A percentile compares a stretch with the other conserved stretches of the same genome.
phyloP scores from a whole-genome alignment of 2,329 filamentous ascomycete genomes.

The Phyllachora maydis region DNA sequence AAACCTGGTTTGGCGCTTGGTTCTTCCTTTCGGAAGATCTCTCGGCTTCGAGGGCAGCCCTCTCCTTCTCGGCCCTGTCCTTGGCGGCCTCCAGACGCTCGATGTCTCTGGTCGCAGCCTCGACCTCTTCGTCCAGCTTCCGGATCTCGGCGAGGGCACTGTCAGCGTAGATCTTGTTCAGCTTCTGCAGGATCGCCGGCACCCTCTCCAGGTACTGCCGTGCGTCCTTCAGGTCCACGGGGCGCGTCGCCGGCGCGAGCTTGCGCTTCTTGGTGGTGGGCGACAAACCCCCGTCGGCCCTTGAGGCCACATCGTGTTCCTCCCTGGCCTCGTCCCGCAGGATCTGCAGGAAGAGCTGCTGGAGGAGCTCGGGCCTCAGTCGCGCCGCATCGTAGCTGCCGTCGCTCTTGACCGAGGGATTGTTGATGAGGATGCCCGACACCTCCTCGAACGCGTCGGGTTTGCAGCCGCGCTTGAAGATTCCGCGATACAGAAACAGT shows the following conservation, averaged over 20 bases:
- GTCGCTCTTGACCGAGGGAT: conserved; percentile 50
- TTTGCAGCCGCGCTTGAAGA: conserved; percentile 10
- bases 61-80: conserved; percentile 18
- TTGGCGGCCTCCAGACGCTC: conserved; percentile 57
- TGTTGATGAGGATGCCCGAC: conserved; percentile 44
- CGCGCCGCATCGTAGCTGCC: conserved; percentile 52
- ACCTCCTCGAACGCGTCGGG: conserved; percentile 13
- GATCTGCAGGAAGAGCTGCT: conserved; percentile 57
- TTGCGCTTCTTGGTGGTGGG: conserved; percentile 55
- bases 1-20: no score
- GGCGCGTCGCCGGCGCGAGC: conserved; percentile 39
- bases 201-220: conserved; percentile 46
- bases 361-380: conserved; percentile 57
- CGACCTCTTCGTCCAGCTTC: no score
- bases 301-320: conserved; percentile 20
- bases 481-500: conserved; percentile 12
- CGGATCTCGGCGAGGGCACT: conserved; percentile 48
- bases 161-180: conserved; percentile 58
- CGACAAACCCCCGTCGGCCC: conserved; percentile 22
- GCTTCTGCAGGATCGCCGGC: conserved; percentile 44
- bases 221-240: conserved; percentile 45
- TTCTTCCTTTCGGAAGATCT: no score
- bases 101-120: no score
- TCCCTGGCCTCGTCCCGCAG: conserved; percentile 50
- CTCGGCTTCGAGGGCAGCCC: no score